Conservation (phyloP, 2,329 filamentous ascomycete species). For the Myriosclerotinia curreyana region DNA sequence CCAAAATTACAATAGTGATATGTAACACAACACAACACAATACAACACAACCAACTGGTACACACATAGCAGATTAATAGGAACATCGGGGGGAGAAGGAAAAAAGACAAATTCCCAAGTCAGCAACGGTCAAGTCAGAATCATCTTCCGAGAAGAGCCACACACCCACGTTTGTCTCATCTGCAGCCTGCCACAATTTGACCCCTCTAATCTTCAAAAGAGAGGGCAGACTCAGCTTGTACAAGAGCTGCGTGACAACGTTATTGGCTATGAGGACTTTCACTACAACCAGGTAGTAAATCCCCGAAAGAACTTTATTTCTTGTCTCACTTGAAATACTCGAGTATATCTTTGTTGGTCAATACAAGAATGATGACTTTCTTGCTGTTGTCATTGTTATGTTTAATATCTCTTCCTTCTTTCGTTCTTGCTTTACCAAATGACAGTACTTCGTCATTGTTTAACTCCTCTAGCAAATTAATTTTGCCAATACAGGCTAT, state of each 20-base stretch:
- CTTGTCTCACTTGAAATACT: not conserved
- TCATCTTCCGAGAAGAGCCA: constrained; percentile 7
- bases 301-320: constrained; percentile 14
- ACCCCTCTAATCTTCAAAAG: not conserved
- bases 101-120: not conserved
- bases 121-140: not conserved
- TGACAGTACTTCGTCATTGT: constrained; percentile 6
- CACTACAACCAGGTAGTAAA: constrained; percentile 12
- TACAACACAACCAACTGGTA: too few species aligned
- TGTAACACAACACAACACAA: too few species aligned
- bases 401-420: constrained; percentile 2
- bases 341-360: not conserved
- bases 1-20: too few species aligned
- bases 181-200: constrained; percentile 10
- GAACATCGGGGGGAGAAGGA: too few species aligned
- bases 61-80: too few species aligned
- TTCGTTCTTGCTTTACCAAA: constrained; percentile 17
- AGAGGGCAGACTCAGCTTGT: not conserved
- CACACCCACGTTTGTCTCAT: constrained; percentile 17
- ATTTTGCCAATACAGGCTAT: constrained; percentile 23
- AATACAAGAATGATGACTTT: constrained; percentile 17
- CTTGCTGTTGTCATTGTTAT: constrained; percentile 11
- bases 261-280: constrained; percentile 19
- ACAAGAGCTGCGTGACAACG: constrained; percentile 17
- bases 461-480: constrained; percentile 14